Base-by-base conservation (phyloP, 345 rosid species). In the Linum tenue region DNA sequence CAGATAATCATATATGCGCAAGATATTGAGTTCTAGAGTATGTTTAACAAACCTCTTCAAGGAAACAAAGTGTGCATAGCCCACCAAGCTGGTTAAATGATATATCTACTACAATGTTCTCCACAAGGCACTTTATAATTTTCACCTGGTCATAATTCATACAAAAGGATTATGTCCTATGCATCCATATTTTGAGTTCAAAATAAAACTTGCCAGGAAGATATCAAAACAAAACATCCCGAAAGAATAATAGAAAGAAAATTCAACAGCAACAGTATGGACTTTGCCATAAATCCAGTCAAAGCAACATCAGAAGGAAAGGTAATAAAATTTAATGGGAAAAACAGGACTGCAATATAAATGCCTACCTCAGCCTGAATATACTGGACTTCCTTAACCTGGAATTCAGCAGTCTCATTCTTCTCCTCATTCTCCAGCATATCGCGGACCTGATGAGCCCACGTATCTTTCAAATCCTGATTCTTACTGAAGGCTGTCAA, bases 361-460 rank as follows among this genome's bases (percentile, higher is more conserved):
- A 59, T 31, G 69, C 84, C 65, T 80, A 89, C 98, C 74, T 91
- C 99, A 53, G 99, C 99, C 70, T 95, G 99, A 68, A 91, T 95
- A 80, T 91, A 91, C 77, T 91, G 97, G 72, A 95, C 97, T 76
- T 95, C 95, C 79, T 95, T 91, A 22, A 95, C 99, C 68, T 65
- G 88, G 70, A 95, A 91, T 70, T 84, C 85, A 71, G 99, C 97
- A 70, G 82, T 75, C 72, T 84, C 90, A 70, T 83, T 87, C 83
- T 84, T 87, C 79, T 91, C 99, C 73, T 95, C 99, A 44, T 82
- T 83, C 80, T 91, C 90, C 74, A 95, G 70, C 80, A 77, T 83
- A 78, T 95, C 99, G 3, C 92, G 87, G 69, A 95, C 97, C 81
- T 85, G 83, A 77, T 87, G 86, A 72, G 97, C 99, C 99, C 99